Conservation (phyloP, 2,329 filamentous ascomycete species). For the Fusarium coicis region DNA sequence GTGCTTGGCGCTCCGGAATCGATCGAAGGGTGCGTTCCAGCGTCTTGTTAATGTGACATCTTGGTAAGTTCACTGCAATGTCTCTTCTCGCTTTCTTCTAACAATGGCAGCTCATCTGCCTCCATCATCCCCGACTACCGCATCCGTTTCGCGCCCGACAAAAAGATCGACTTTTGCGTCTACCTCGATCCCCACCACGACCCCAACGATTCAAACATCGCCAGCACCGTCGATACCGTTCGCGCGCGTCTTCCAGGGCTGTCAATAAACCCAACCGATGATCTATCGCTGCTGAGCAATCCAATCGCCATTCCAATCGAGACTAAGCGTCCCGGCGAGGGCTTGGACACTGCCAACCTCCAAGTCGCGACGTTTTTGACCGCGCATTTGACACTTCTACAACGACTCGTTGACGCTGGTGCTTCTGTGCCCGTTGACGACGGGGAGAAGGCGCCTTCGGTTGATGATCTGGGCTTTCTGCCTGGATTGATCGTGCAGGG, state of each 20-base stretch:
- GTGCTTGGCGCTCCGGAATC: neutral
- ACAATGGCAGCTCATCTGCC: neutral
- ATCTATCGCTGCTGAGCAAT: neutral
- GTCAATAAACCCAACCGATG: neutral
- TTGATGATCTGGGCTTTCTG: neutral
- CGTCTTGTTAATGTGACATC: neutral
- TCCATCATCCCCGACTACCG: neutral
- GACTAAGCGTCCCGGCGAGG: slow-evolving; percentile 11
- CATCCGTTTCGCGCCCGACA: neutral
- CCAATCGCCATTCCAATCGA: slow-evolving; percentile 20
- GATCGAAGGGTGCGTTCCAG: neutral
- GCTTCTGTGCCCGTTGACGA: neutral
- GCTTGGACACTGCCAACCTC: neutral
- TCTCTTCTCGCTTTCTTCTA: accelerated
- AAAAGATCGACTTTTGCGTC: slow-evolving; percentile 25
- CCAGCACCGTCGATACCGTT: neutral
- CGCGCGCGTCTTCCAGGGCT: neutral
- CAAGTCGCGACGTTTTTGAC: slow-evolving; percentile 5
- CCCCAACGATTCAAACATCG: neutral
- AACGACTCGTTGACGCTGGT: neutral
- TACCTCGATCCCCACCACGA: neutral
- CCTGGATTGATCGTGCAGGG: slow-evolving; percentile 17
- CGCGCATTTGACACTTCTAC: neutral
- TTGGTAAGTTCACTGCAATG: neutral
- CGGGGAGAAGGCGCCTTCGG: neutral